Conservation (phyloP, 345 rosid species). For the Populus pruinosa region DNA sequence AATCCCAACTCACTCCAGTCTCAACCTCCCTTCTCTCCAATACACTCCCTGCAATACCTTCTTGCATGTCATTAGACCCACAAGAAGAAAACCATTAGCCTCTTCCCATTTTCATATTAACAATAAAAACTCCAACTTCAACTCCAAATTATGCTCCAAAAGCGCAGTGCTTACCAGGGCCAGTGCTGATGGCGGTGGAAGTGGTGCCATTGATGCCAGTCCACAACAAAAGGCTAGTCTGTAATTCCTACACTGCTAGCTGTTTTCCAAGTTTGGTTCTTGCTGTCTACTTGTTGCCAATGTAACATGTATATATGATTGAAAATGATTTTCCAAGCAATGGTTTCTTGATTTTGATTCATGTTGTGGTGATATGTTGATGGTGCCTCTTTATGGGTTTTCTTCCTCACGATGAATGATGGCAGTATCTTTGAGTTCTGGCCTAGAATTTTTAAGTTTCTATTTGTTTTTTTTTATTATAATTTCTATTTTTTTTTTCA, state of each 20-base stretch:
- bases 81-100: conserved; percentile 20
- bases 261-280: not conserved
- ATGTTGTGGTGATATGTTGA: not conserved
- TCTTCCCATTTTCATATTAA: conserved; percentile 23
- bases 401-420: not conserved
- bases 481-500: not conserved
- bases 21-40: conserved; percentile 34
- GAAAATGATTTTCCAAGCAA: not conserved
- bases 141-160: conserved; percentile 20
- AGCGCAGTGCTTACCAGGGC: conserved; percentile 27
- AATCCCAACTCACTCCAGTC: conserved; percentile 23
- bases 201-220: conserved; percentile 32
- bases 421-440: not conserved
- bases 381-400: not conserved
- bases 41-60: conserved; percentile 18
- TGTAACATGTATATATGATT: not conserved
- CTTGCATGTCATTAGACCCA: conserved; percentile 26
- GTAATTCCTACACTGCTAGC: conserved; percentile 35
- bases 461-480: not conserved
- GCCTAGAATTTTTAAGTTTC: not conserved
- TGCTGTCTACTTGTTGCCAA: not conserved
- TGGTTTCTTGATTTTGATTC: not conserved
- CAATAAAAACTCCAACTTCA: conserved; percentile 10
- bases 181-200: conserved; percentile 30
- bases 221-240: conserved; percentile 35